phyloP scores from a whole-genome alignment of 441 rosid genomes.

The Populus hybrid region DNA sequence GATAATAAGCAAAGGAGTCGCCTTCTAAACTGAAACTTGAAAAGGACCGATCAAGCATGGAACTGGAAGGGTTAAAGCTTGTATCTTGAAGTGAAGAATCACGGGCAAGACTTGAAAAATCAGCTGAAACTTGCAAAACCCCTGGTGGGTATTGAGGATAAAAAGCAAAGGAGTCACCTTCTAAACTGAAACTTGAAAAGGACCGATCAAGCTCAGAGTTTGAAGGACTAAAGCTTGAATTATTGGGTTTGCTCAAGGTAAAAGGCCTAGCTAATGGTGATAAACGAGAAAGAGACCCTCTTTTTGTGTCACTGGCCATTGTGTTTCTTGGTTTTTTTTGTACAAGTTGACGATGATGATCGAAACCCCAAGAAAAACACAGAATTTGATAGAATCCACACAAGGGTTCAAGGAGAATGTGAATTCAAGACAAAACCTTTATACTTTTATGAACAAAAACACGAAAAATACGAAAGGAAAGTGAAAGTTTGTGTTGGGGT shows the following conservation, averaged over 20 bases:
- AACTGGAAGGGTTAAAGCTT: background rate
- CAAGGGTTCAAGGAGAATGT: background rate
- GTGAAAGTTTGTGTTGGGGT: background rate
- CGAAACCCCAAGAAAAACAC: background rate
- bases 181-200: background rate
- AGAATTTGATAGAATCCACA: background rate
- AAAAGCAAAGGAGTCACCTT: background rate
- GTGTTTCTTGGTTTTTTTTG: background rate
- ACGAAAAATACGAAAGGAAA: background rate
- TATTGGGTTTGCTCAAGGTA: slow-evolving; percentile 13
- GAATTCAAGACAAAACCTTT: background rate
- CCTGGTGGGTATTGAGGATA: background rate
- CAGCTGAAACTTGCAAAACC: background rate
- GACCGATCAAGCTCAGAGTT: background rate
- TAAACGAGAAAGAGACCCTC: slow-evolving; percentile 27
- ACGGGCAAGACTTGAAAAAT: background rate
- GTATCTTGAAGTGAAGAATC: background rate
- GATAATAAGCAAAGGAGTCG: background rate
- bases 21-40: background rate
- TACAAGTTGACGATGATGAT: background rate
- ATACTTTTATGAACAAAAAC: background rate
- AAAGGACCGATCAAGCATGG: background rate
- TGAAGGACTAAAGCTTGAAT: slow-evolving; percentile 5
- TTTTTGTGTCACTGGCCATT: background rate
- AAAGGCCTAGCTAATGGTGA: slow-evolving; percentile 43